These are phyloP conservation scores for Antrodiella citrinella DNA, from an alignment of 768 basidiomycete species.

Conservation along the genomic window DNA sequence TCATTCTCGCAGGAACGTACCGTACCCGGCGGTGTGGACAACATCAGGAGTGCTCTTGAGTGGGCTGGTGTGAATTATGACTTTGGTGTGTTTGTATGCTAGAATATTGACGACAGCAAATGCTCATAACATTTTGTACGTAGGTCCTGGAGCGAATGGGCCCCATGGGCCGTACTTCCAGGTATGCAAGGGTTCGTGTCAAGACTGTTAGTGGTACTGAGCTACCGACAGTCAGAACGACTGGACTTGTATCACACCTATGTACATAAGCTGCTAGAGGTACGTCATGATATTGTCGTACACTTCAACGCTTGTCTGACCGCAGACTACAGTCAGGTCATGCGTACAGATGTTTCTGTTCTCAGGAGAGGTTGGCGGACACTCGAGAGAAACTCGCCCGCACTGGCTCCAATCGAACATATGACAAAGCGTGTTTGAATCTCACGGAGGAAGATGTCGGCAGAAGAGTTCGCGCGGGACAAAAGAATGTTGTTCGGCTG, in stretches of 20 bases:
- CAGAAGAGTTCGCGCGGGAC: slow-evolving; percentile 62
- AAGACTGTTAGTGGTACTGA: neutral
- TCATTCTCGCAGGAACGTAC: slow-evolving; percentile 50
- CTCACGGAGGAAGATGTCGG: slow-evolving; percentile 82
- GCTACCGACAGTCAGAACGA: slow-evolving; percentile 64
- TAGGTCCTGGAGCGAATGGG: slow-evolving; percentile 74
- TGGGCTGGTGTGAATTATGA: slow-evolving; percentile 95
- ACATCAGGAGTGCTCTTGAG: slow-evolving; percentile 62
- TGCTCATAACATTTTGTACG: too few relatives aligned
- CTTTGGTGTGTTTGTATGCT: slow-evolving; percentile 60
- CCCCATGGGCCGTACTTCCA: slow-evolving; percentile 84
- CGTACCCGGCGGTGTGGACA: slow-evolving; percentile 81
- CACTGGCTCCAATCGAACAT: slow-evolving; percentile 68
- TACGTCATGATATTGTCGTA: slow-evolving; percentile 24
- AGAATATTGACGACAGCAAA: too few relatives aligned
- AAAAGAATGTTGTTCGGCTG: slow-evolving; percentile 77
- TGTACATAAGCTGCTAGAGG: slow-evolving; percentile 67
- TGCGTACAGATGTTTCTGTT: slow-evolving; percentile 95
- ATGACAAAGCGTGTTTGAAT: slow-evolving; percentile 84
- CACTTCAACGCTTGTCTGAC: neutral
- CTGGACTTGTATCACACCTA: slow-evolving; percentile 77
- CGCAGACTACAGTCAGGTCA: slow-evolving; percentile 57
- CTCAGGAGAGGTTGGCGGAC: slow-evolving; percentile 55
- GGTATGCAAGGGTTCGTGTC: slow-evolving; percentile 35
- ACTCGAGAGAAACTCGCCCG: slow-evolving; percentile 66